Percentiles rank a stretch among this genome's conserved stretches.
Evolutionary conservation across 441 rosid genomes (phyloP).

Genomic region (Eutrema salsugineum): DNA sequence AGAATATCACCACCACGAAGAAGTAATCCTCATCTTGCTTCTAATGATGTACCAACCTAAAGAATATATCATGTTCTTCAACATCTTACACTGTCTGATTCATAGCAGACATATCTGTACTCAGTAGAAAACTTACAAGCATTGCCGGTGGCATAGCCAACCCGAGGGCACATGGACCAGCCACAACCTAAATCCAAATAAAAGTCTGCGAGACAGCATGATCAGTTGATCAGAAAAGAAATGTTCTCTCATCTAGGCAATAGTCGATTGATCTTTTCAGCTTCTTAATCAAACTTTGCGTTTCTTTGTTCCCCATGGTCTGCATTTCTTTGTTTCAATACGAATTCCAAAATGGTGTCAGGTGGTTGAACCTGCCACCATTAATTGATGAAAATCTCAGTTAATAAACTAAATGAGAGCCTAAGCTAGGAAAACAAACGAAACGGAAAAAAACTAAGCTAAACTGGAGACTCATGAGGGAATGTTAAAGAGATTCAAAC

Average conservation of each 20-base stretch:
- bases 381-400: not conserved
- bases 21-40: conserved; percentile 93
- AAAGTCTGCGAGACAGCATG: conserved; percentile 10
- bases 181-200: conserved; percentile 70
- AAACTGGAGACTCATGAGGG: not conserved
- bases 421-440: conserved; percentile 4
- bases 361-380: conserved; percentile 75
- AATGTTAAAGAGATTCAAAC: not conserved
- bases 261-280: too few relatives aligned
- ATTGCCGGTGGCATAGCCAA: conserved; percentile 97
- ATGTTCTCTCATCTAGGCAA: too few relatives aligned
- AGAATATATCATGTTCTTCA: conserved; percentile 16
- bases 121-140: conserved; percentile 50
- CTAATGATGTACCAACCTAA: conserved; percentile 92
- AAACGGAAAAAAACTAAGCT: not conserved
- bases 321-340: too few relatives aligned
- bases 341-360: conserved; percentile 80
- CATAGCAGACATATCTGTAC: not conserved
- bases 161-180: conserved; percentile 99
- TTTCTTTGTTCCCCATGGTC: too few relatives aligned
- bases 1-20: conserved; percentile 88
- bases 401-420: not conserved
- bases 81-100: conserved; percentile 2
- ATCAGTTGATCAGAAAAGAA: too few relatives aligned
- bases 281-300: too few relatives aligned